Base-by-base conservation (phyloP, 306 rosid genomes). In the Begonia masoniana region DNA sequence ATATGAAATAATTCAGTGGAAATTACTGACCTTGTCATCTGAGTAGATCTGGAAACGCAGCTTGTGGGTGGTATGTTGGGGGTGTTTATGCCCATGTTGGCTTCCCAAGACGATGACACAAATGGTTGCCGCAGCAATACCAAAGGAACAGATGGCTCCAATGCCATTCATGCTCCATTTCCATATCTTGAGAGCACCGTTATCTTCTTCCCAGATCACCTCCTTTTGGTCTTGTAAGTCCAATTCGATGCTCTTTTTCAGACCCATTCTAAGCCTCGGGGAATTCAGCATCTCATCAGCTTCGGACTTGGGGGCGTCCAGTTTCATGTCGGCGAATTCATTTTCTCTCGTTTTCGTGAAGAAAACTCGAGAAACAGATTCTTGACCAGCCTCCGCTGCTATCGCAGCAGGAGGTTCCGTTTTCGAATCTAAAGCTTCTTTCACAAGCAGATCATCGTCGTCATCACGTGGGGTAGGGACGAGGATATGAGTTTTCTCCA, bases 121-220 rank as follows among this genome's bases (percentile, higher is more conserved):
- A 55, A 88, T 51, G 15, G 97, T 80, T 16, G 87, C 94, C 55
- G 88, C 97, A 60, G 87, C 87, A 72, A 89, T 68, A 17, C 95
- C 94, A 57, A 85, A 82, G 9, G 97, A 78, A 59, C 89, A 89
- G 17, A 85, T 89, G 31, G 95, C 97, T 54, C 97, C 95, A 60
- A 89, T 58, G 41, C 97, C 97, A 35, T 70, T 74, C 13, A 80
- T 55, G 55, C 95, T 72, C 78, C 82, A 74, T 57, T 80, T 88
- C 81, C 87, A 78, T 2, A 85, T 52, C 48, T 76, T 80, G 15
- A 74, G 66, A 23, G 73, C 74, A 3, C 50, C 69, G 15, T 10
- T 63, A 13, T 56, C 67, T 41, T 56, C 74, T 26, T 59, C 70
- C 63, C 68, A 62, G 43, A 35, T 26, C 41, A 43, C 55, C 57